phyloP scores from a whole-genome alignment of 148 eudicot species.

The Nepenthes gracilis region DNA sequence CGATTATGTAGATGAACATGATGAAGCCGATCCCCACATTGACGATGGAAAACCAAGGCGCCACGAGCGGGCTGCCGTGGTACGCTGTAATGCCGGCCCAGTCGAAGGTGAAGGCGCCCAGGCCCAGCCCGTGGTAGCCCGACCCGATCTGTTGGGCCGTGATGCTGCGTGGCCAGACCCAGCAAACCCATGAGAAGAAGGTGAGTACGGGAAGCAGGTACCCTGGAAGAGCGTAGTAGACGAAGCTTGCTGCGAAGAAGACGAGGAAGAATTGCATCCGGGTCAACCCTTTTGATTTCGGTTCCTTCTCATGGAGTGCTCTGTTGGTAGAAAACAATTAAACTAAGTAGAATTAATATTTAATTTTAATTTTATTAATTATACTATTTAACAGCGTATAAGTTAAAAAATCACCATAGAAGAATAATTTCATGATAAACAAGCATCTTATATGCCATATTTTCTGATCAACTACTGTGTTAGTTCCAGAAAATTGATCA shows the following conservation, averaged over 20 bases:
- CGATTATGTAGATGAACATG: constrained; percentile 82
- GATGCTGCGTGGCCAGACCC: constrained; percentile 90
- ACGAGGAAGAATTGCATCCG: constrained; percentile 86
- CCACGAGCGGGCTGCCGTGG: constrained; percentile 90
- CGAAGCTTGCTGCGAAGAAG: constrained; percentile 64
- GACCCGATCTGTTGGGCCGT: constrained; percentile 97
- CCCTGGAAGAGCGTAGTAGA: constrained; percentile 86
- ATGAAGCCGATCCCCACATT: constrained; percentile 82
- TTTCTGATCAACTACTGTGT: too few relatives aligned
- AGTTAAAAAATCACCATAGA: too few relatives aligned
- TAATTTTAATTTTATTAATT: too few relatives aligned
- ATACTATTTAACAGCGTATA: too few relatives aligned
- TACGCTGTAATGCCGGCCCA: constrained; percentile 99
- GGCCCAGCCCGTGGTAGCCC: constrained; percentile 86
- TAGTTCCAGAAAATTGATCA: too few relatives aligned
- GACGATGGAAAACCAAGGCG: constrained; percentile 86
- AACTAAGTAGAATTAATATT: neutral
- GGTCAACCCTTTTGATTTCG: constrained; percentile 56
- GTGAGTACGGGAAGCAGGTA: constrained; percentile 81
- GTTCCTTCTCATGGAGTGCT: constrained; percentile 92
- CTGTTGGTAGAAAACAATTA: constrained; percentile 21
- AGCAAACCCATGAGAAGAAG: constrained; percentile 98
- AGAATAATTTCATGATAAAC: too few relatives aligned
- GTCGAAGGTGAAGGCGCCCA: constrained; percentile 95
- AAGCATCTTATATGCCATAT: too few relatives aligned